Conservation (phyloP, 2,329 filamentous ascomycete genomes). For the Alternaria panax region DNA sequence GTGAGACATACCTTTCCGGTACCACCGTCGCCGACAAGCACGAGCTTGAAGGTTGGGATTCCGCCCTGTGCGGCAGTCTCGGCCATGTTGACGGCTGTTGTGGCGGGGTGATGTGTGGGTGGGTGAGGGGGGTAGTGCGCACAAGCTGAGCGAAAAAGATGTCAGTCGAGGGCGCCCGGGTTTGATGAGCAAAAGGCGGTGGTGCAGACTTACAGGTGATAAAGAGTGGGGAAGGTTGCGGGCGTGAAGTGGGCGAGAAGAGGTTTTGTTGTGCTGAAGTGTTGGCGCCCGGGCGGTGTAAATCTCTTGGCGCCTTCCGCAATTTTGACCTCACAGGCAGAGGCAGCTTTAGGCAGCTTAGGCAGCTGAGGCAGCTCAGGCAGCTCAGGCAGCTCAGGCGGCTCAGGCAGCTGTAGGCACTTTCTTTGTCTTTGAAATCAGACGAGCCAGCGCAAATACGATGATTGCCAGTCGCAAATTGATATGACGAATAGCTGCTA, state of each 20-base stretch:
- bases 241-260: slow-evolving; percentile 40
- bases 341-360: slow-evolving; percentile 22
- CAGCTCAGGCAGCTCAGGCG: slow-evolving; percentile 15
- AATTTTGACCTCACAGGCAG: slow-evolving; percentile 30
- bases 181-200: slow-evolving; percentile 18
- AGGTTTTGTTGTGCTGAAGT: slow-evolving; percentile 46
- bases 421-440: slow-evolving; percentile 27
- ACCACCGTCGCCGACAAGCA: slow-evolving; percentile 98
- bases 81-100: slow-evolving; percentile 62
- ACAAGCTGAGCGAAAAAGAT: slow-evolving; percentile 26
- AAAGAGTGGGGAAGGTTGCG: slow-evolving; percentile 39
- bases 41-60: slow-evolving; percentile 95
- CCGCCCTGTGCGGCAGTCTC: slow-evolving; percentile 54
- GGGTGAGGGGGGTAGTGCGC: slow-evolving; percentile 29
- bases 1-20: slow-evolving; percentile 86
- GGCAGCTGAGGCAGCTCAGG: slow-evolving; percentile 32
- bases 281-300: slow-evolving; percentile 40
- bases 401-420: slow-evolving; percentile 19
- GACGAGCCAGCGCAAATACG: slow-evolving; percentile 4
- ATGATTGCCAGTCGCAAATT: background rate
- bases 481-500: background rate
- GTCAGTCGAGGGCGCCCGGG: slow-evolving; percentile 27
- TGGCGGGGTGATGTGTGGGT: slow-evolving; percentile 43
- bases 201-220: slow-evolving; percentile 33
- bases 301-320: slow-evolving; percentile 28